Evolutionary conservation across 1,139 yeast species (phyloP), one percentile per base, ranked within the genome.

Genomic region (Pichia cactophila): DNA sequence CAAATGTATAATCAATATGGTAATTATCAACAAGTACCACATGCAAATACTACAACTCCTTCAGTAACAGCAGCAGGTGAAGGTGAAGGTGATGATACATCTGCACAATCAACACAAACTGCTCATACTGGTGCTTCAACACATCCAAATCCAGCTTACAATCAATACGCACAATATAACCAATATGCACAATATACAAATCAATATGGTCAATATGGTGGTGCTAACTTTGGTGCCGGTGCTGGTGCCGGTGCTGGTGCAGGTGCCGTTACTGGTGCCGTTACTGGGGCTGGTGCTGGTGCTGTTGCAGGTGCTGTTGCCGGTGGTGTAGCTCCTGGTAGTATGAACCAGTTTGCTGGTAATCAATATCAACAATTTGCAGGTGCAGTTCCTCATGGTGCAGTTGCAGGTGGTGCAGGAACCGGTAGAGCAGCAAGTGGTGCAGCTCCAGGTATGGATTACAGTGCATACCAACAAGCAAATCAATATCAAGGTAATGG

Each of bases 1-100:
- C 56, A 58, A 52, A 53, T 57, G 46, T 59, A 62, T 50, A 55
- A 57, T 51, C 65, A 59, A 49, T 56, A 55, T 44, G 62, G 58
- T 46, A 58, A 52, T 37, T 54, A 23, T 39, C 55, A 51, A 44
- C 42, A 36, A 16, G 35, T 31, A 33, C 46, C 46, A 42, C 44
- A 43, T 17, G 45, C 40, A 12, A n/a, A 9, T 17, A 11, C 33
- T 33, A 29, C 37, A 10, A 29, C 29, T 12, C 23, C 45, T 43
- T 33, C 47, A 42, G n/a, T 47, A 41, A 39, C 44, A 35, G 38
- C 38, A 16, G 11, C 12, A 4, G 40, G 36, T 26, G 44, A 45
- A 35, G 38, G 31, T 16, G 46, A 29, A 26, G 23, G 7, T 31
- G 26, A 31, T 20, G 43, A 20, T 14, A 17, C 29, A 9, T 10